Conservation (phyloP, 129 eudicot species). For the Flaveria ramosissima region DNA sequence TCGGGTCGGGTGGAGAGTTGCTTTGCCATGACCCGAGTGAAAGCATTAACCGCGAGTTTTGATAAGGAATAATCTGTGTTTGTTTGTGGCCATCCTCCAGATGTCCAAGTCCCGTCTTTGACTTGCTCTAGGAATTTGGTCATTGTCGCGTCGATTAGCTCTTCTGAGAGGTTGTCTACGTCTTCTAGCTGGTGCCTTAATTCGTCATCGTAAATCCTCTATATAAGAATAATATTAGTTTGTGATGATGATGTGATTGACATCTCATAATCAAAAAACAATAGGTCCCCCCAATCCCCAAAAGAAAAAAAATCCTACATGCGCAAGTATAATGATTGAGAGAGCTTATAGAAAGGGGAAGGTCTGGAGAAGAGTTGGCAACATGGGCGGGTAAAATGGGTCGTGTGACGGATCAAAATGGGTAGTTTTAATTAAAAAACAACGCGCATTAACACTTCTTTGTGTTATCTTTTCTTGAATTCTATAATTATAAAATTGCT, state of each 20-base stretch:
- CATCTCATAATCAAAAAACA: neutral
- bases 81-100: slow-evolving; percentile 85
- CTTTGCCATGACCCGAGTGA: slow-evolving; percentile 66
- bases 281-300: no score
- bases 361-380: no score
- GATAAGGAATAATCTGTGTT: slow-evolving; percentile 83
- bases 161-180: slow-evolving; percentile 62
- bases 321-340: no score
- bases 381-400: no score
- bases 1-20: slow-evolving; percentile 58
- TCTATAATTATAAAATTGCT: no score
- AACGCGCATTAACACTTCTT: no score
- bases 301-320: no score
- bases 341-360: no score
- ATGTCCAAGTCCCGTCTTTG: slow-evolving; percentile 73
- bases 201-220: slow-evolving; percentile 63
- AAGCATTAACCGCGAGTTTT: slow-evolving; percentile 75
- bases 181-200: slow-evolving; percentile 72
- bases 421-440: no score
- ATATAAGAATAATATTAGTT: slow-evolving; percentile 12
- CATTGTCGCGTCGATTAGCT: slow-evolving; percentile 63
- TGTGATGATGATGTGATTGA: neutral
- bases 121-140: slow-evolving; percentile 63
- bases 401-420: no score
- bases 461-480: no score